phyloP scores from a whole-genome alignment of 148 eudicot genomes.

The Camellia lanceoleosa region DNA sequence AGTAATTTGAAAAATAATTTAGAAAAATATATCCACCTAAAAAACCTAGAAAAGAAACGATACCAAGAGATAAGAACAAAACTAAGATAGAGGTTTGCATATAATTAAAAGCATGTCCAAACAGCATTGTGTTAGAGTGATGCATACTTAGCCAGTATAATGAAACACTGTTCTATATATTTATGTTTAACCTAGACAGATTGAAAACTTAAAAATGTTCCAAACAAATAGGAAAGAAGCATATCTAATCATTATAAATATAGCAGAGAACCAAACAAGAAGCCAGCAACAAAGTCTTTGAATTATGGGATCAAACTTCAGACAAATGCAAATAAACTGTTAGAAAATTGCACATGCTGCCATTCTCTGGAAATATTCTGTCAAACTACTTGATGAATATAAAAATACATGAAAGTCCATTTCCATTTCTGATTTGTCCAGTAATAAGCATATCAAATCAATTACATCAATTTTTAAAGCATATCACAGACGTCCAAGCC shows the following conservation, averaged over 20 bases:
- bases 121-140: background rate
- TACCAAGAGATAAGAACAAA: background rate
- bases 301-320: background rate
- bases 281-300: background rate
- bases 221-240: background rate
- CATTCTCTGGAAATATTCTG: background rate
- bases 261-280: background rate
- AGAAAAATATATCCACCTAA: background rate
- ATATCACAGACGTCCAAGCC: background rate
- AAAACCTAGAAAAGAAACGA: background rate
- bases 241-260: background rate
- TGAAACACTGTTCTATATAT: background rate
- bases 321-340: background rate
- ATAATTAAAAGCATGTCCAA: background rate
- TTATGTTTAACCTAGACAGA: background rate
- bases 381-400: too few species aligned
- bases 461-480: background rate
- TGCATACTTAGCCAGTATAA: background rate
- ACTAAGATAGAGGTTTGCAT: background rate
- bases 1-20: slow-evolving; percentile 5
- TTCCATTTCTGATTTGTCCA: background rate
- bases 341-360: background rate
- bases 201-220: background rate
- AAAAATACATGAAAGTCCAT: too few species aligned
- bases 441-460: background rate